phyloP scores from a whole-genome alignment of 177 flowering plant species.

The Vitis hybrid region DNA sequence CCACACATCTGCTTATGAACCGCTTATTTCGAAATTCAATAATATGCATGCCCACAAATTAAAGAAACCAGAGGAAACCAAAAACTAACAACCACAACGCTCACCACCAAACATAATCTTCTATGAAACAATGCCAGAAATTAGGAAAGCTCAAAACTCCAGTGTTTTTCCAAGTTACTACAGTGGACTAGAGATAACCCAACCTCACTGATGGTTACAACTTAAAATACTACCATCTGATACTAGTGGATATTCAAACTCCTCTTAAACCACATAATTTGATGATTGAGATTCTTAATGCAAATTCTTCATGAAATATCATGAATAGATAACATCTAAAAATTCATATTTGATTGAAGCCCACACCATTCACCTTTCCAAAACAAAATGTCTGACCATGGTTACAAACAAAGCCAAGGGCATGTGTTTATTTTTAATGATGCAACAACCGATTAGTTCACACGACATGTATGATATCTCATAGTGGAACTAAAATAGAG shows the following conservation, averaged over 20 bases:
- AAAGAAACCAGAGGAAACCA: background rate
- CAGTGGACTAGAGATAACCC: background rate
- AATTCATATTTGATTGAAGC: background rate
- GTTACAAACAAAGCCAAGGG: slow-evolving; percentile 2
- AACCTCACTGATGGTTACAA: background rate
- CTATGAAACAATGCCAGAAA: background rate
- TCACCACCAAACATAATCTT: slow-evolving; percentile 6
- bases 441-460: slow-evolving; percentile 17
- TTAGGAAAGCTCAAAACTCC: background rate
- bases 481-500: too few species aligned
- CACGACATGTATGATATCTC: background rate
- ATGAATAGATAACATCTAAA: background rate
- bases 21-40: background rate
- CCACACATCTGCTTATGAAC: slow-evolving; percentile 2
- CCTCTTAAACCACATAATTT: background rate
- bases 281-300: background rate
- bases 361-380: background rate
- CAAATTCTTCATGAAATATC: background rate
- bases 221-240: background rate
- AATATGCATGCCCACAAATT: background rate
- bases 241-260: background rate
- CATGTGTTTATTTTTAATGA: background rate
- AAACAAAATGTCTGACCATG: slow-evolving; percentile 6
- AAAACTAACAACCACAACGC: background rate
- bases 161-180: background rate